A percentile compares a stretch with the other conserved stretches of the same genome.
Conservation (phyloP, 2,329 filamentous ascomycete genomes). For the Tolypocladium guangdongense region DNA sequence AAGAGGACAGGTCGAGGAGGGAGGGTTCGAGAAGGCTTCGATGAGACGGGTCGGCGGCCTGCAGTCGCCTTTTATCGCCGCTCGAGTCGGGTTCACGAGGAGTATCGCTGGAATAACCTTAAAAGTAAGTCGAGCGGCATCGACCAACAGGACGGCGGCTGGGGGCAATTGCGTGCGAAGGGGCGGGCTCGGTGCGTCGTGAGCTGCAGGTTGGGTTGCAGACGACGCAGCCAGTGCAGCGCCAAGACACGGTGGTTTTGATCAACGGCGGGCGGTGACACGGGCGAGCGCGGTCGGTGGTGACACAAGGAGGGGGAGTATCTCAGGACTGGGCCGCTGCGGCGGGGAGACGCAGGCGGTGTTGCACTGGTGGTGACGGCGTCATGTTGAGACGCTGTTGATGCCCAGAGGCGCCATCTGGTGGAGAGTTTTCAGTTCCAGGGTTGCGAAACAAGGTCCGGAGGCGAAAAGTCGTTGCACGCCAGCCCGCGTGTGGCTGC, state of each 20-base stretch:
- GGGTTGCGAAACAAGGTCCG: no score
- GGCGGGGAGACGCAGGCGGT: background rate
- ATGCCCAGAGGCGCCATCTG: background rate
- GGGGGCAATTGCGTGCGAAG: background rate
- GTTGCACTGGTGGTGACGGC: background rate
- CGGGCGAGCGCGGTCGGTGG: background rate
- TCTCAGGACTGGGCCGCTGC: background rate
- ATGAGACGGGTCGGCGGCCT: background rate
- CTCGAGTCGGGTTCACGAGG: background rate
- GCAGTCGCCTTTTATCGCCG: background rate
- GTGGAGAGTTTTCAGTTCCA: background rate
- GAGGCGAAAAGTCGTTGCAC: background rate
- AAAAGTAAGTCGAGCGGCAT: slow-evolving; percentile 2
- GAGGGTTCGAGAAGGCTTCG: background rate
- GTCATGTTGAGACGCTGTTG: background rate
- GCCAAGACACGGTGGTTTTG: background rate
- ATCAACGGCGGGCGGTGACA: background rate
- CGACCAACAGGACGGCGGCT: background rate
- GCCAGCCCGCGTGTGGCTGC: background rate
- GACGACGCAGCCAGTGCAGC: background rate
- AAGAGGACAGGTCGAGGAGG: background rate
- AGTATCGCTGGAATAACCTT: slow-evolving; percentile 5
- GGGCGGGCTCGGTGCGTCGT: slow-evolving; percentile 4
- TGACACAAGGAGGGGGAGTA: background rate
- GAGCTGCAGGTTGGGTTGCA: slow-evolving; percentile 2